These are phyloP conservation scores for Isoetes engelmannii DNA, from an alignment of 83 land plant genomes.

Conservation along the genomic window DNA sequence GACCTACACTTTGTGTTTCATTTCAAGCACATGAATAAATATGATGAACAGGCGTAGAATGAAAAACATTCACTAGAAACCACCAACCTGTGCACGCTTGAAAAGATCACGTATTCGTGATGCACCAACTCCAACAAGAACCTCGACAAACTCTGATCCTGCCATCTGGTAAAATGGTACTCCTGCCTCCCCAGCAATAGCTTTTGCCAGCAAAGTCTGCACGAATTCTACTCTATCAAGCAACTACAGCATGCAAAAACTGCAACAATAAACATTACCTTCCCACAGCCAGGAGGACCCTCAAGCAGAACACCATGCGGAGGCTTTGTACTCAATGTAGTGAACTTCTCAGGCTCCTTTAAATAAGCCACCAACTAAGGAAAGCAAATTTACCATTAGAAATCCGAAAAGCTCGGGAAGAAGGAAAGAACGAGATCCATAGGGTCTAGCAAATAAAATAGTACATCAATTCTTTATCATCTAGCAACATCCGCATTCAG, in stretches of 20 bases:
- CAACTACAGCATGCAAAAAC: neutral
- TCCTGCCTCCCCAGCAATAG: slow-evolving; percentile 97
- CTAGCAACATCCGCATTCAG: too few relatives aligned
- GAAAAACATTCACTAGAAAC: neutral
- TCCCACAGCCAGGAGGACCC: slow-evolving; percentile 98
- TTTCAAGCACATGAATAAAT: too few relatives aligned
- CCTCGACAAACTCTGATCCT: slow-evolving; percentile 93
- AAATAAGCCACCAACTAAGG: slow-evolving; percentile 72
- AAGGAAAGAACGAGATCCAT: too few relatives aligned
- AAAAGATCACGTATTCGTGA: slow-evolving; percentile 93
- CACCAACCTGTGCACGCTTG: slow-evolving; percentile 84
- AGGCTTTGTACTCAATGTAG: slow-evolving; percentile 77
- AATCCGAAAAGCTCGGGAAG: too few relatives aligned
- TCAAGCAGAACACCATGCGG: slow-evolving; percentile 85
- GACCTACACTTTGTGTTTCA: too few relatives aligned
- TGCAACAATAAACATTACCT: slow-evolving; percentile 38
- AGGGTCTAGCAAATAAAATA: too few relatives aligned
- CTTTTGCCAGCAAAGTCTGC: slow-evolving; percentile 86
- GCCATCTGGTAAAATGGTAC: slow-evolving; percentile 99
- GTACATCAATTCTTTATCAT: too few relatives aligned
- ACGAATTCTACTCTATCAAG: neutral
- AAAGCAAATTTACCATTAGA: neutral
- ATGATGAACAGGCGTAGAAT: neutral
- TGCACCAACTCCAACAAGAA: slow-evolving; percentile 94
- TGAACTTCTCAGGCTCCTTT: slow-evolving; percentile 86